Evolutionary conservation across 306 rosid species (phyloP).

Genomic region (Acacia melanoxylon): DNA sequence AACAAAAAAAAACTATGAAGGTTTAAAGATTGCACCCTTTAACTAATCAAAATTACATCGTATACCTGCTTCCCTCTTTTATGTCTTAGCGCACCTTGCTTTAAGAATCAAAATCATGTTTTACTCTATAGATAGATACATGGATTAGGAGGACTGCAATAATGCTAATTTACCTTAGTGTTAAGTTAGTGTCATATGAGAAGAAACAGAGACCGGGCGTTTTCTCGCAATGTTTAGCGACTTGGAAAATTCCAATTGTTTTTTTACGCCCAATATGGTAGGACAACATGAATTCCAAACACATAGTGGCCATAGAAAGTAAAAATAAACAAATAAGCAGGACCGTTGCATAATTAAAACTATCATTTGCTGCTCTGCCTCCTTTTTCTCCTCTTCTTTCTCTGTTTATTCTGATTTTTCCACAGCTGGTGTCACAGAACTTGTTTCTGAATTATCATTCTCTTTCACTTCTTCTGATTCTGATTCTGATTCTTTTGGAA

Average conservation of each 20-base stretch:
- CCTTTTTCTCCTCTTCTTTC: no score
- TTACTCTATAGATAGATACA: constrained; percentile 2
- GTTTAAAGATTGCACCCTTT: background rate
- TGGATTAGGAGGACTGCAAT: background rate
- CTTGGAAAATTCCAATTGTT: constrained; percentile 66
- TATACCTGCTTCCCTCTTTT: background rate
- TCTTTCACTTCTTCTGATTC: no score
- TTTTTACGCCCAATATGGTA: constrained; percentile 57
- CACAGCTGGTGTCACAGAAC: no score
- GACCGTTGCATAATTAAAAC: constrained; percentile 1
- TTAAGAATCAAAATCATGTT: background rate
- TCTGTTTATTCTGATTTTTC: no score
- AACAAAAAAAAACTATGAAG: background rate
- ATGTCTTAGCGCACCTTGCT: background rate
- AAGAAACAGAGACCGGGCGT: constrained; percentile 71
- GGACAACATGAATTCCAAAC: constrained; percentile 15
- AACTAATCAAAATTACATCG: background rate
- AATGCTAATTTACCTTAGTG: constrained; percentile 57
- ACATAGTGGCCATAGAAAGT: constrained; percentile 19
- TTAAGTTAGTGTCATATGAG: constrained; percentile 72
- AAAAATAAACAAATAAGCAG: background rate
- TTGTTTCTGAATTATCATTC: no score
- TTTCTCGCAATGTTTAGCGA: constrained; percentile 67
- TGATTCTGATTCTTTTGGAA: no score
- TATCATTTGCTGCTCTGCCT: no score